Percentiles rank a stretch among this genome's conserved stretches.
phyloP scores from a whole-genome alignment of 768 basidiomycete genomes.

The Pisolithus sp. region DNA sequence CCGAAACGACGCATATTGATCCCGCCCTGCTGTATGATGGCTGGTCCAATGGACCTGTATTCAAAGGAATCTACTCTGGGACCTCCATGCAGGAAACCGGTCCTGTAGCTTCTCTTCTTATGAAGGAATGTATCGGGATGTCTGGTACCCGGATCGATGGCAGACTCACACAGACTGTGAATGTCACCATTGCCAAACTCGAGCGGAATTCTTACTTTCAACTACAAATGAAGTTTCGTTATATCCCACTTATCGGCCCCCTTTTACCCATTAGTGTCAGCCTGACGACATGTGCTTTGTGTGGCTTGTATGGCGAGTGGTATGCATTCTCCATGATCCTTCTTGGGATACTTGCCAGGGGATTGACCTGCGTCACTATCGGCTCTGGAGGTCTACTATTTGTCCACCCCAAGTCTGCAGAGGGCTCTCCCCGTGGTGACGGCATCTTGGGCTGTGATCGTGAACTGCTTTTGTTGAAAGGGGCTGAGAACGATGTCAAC shows the following conservation, averaged over 20 bases:
- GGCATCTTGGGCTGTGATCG: too few relatives aligned
- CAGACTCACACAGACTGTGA: slow-evolving; percentile 5
- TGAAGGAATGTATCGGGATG: slow-evolving; percentile 4
- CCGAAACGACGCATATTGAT: too few relatives aligned
- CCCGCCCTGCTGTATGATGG: too few relatives aligned
- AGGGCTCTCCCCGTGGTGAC: too few relatives aligned
- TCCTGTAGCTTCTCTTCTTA: slow-evolving; percentile 15
- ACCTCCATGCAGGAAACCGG: too few relatives aligned
- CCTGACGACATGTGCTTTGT: too few relatives aligned
- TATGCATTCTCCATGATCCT: too few relatives aligned
- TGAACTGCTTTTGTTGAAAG: too few relatives aligned
- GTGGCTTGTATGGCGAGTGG: too few relatives aligned
- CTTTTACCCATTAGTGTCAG: too few relatives aligned
- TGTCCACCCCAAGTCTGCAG: not conserved
- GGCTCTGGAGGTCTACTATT: slow-evolving; percentile 14
- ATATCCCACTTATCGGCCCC: too few relatives aligned
- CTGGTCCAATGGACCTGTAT: slow-evolving; percentile 11
- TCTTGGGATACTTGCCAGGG: slow-evolving; percentile 23
- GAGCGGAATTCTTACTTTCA: not conserved
- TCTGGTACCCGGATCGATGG: not conserved
- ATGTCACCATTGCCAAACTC: slow-evolving; percentile 13
- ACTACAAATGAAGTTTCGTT: not conserved
- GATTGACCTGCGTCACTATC: slow-evolving; percentile 19
- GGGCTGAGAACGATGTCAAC: not conserved
- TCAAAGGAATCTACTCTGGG: too few relatives aligned